A percentile compares a stretch with the other conserved stretches of the same genome.
Evolutionary conservation across 2,329 filamentous ascomycete genomes (phyloP).

Genomic region (Chaetothyriales sp.): DNA sequence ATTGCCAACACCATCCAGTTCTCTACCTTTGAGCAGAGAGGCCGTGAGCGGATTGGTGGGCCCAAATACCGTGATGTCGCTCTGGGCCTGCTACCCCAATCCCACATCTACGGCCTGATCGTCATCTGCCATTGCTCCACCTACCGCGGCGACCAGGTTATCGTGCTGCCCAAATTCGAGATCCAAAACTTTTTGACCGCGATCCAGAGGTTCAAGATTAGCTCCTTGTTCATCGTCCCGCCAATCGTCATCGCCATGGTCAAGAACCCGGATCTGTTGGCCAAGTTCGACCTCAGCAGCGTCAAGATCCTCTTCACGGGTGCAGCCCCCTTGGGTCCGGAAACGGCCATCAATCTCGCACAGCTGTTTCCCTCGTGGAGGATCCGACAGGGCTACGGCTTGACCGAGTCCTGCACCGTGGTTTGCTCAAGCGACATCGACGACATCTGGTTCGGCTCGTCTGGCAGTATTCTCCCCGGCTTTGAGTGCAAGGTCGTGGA

Average conservation of each 20-base stretch:
- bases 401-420: slow-evolving; percentile 65
- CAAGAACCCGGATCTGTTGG: slow-evolving; percentile 44
- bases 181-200: slow-evolving; percentile 47
- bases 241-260: slow-evolving; percentile 67
- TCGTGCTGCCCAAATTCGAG: slow-evolving; percentile 64
- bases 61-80: slow-evolving; percentile 35
- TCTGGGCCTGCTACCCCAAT: slow-evolving; percentile 61
- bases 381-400: slow-evolving; percentile 60
- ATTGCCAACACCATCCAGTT: slow-evolving; percentile 62
- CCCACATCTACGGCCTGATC: slow-evolving; percentile 67
- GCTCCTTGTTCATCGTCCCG: slow-evolving; percentile 54
- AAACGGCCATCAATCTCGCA: slow-evolving; percentile 51
- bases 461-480: slow-evolving; percentile 53
- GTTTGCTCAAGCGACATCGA: slow-evolving; percentile 40
- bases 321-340: slow-evolving; percentile 60
- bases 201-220: slow-evolving; percentile 55
- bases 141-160: slow-evolving; percentile 57
- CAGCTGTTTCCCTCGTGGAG: slow-evolving; percentile 47
- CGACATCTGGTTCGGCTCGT: slow-evolving; percentile 58
- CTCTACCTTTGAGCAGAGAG: slow-evolving; percentile 32
- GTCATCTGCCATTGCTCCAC: slow-evolving; percentile 50
- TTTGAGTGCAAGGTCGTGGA: slow-evolving; percentile 51
- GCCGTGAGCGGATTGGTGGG: slow-evolving; percentile 26
- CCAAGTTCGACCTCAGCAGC: slow-evolving; percentile 56
- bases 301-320: slow-evolving; percentile 55